Conservation (phyloP, 2,329 filamentous ascomycete genomes). For the Talaromyces sp. region DNA sequence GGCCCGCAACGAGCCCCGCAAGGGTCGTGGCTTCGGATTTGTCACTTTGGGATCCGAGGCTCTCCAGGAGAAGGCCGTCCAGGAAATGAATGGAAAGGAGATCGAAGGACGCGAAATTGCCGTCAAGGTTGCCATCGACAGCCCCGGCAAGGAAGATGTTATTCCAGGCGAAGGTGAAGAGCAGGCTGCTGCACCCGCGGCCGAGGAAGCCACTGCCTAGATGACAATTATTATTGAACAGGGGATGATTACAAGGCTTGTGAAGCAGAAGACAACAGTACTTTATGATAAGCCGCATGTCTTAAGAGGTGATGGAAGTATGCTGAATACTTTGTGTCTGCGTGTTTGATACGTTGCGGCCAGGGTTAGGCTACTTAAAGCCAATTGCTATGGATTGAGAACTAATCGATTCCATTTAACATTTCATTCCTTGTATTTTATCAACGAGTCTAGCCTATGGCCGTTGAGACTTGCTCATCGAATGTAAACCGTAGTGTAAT, state of each 20-base stretch:
- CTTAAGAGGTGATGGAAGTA: constrained; percentile 12
- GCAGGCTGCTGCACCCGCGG: constrained; percentile 27
- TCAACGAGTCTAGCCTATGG: background rate
- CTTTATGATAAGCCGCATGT: constrained; percentile 15
- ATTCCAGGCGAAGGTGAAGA: constrained; percentile 15
- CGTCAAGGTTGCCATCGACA: constrained; percentile 99
- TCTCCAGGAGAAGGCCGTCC: constrained; percentile 91
- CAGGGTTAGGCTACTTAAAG: constrained; percentile 5
- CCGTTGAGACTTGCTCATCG: background rate
- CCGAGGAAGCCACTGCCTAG: constrained; percentile 39
- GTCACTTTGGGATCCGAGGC: constrained; percentile 94
- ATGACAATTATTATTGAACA: constrained; percentile 11
- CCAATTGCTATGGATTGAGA: constrained; percentile 6
- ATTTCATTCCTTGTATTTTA: constrained; percentile 2
- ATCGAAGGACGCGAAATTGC: constrained; percentile 98
- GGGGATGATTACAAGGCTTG: constrained; percentile 13
- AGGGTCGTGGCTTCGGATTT: constrained; percentile 98
- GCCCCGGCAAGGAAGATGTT: constrained; percentile 93
- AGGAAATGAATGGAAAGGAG: constrained; percentile 99
- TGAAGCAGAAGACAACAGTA: constrained; percentile 3
- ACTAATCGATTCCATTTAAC: constrained; percentile 7
- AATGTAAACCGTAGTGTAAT: background rate
- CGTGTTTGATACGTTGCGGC: constrained; percentile 14
- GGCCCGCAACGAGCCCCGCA: constrained; percentile 94
- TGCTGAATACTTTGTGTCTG: constrained; percentile 7